These are phyloP conservation scores for Poa annua DNA, from an alignment of 176 grass and related monocot species.

Conservation along the genomic window DNA sequence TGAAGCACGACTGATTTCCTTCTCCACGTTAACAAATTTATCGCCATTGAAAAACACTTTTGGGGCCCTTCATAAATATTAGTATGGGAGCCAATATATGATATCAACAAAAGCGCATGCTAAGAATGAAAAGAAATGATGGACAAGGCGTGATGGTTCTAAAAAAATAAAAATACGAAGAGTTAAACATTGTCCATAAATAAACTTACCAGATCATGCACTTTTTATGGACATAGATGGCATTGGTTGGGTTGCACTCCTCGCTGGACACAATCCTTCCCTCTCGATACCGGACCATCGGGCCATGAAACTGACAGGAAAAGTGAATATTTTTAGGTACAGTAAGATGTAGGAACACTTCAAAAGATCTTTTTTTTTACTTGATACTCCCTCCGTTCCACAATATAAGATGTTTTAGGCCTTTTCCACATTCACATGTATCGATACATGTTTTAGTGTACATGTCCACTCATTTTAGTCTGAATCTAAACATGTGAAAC, in stretches of 20 bases:
- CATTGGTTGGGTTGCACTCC: slow-evolving; percentile 35
- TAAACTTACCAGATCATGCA: slow-evolving; percentile 63
- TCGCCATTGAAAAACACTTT: slow-evolving; percentile 41
- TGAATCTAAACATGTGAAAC: too few species aligned
- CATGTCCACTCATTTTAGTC: too few species aligned
- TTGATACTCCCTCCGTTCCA: not conserved
- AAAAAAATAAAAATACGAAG: slow-evolving; percentile 5
- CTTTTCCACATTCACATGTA: too few species aligned
- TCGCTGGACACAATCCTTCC: slow-evolving; percentile 41
- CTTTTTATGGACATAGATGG: slow-evolving; percentile 59
- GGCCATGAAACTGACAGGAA: slow-evolving; percentile 58
- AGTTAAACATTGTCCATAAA: not conserved
- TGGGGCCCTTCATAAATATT: slow-evolving; percentile 59
- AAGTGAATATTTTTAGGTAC: not conserved
- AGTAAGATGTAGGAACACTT: slow-evolving; percentile 25
- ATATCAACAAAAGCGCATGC: not conserved
- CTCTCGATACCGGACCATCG: slow-evolving; percentile 48
- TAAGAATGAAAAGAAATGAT: not conserved
- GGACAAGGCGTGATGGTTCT: slow-evolving; percentile 10
- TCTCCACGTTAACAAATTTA: slow-evolving; percentile 49
- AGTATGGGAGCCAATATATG: not conserved
- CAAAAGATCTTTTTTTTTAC: not conserved
- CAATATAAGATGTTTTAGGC: too few species aligned
- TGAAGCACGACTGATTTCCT: slow-evolving; percentile 62
- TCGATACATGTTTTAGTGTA: too few species aligned